Evolutionary conservation across 176 grass and related monocot species (phyloP).

Genomic region (Aegilops tauschii): DNA sequence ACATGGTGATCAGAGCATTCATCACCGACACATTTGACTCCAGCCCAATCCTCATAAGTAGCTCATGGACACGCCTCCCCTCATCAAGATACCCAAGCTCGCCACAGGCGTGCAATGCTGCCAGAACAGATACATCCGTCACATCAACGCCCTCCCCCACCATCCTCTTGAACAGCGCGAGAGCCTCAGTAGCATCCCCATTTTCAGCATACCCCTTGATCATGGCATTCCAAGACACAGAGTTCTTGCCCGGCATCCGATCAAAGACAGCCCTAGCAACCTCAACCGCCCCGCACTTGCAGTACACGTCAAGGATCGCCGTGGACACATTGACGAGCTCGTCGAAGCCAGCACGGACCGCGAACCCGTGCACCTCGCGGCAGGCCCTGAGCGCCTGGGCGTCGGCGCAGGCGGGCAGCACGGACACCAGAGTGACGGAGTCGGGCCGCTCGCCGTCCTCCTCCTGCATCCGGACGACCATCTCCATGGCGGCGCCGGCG

Average conservation of each 20-base stretch:
- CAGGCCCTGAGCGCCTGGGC: not conserved
- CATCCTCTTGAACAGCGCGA: constrained; percentile 48
- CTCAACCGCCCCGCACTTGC: constrained; percentile 42
- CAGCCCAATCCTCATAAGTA: constrained; percentile 26
- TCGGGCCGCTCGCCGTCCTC: constrained; percentile 28
- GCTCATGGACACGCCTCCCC: constrained; percentile 42
- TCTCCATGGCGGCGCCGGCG: constrained; percentile 25
- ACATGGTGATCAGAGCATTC: constrained; percentile 54
- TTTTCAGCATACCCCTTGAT: constrained; percentile 49
- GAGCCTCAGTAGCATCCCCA: constrained; percentile 37
- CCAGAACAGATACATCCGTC: constrained; percentile 38
- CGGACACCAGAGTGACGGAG: constrained; percentile 45
- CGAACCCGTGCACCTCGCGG: constrained; percentile 39
- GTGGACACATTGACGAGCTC: constrained; percentile 48
- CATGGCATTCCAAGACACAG: constrained; percentile 61
- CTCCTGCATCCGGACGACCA: constrained; percentile 40
- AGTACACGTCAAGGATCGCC: constrained; percentile 50
- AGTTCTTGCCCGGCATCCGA: constrained; percentile 38
- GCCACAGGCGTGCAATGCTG: constrained; percentile 45
- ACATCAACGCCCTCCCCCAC: constrained; percentile 35
- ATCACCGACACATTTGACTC: constrained; percentile 43
- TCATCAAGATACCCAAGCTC: constrained; percentile 49
- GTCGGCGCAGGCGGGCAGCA: constrained; percentile 34
- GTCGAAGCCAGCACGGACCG: constrained; percentile 23
- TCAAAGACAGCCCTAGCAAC: constrained; percentile 35